Conservation (phyloP, 1,284 basidiomycete genomes). For the Irpex sp. region DNA sequence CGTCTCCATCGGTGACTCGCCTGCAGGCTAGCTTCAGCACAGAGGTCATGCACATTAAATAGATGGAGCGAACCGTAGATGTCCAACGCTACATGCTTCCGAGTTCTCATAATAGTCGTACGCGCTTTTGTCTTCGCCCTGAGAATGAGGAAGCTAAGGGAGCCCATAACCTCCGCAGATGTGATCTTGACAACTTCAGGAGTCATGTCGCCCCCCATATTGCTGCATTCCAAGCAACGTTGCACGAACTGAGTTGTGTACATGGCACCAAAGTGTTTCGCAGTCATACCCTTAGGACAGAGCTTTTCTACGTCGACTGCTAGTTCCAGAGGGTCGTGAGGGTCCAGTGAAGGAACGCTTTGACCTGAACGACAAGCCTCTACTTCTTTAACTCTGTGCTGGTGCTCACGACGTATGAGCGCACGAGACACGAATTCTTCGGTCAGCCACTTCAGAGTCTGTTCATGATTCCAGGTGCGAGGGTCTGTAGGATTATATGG, state of each 20-base stretch:
- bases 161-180: constrained; percentile 22
- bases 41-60: neutral
- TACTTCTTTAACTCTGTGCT: constrained; percentile 10
- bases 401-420: constrained; percentile 5
- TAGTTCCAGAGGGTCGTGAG: constrained; percentile 7
- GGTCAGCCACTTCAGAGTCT: constrained; percentile 25
- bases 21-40: neutral
- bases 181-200: constrained; percentile 18
- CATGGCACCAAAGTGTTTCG: constrained; percentile 23
- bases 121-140: constrained; percentile 27
- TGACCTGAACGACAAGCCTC: constrained; percentile 12
- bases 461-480: constrained; percentile 28
- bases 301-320: constrained; percentile 23
- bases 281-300: constrained; percentile 27
- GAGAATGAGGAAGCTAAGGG: constrained; percentile 25
- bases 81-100: constrained; percentile 13
- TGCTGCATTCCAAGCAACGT: constrained; percentile 20
- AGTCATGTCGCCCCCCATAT: constrained; percentile 6
- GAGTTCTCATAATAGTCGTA: constrained; percentile 25
- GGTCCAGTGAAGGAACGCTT: constrained; percentile 11
- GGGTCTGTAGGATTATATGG: constrained; percentile 29
- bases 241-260: constrained; percentile 28
- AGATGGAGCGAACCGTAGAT: constrained; percentile 19
- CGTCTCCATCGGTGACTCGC: constrained; percentile 8
- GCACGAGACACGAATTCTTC: constrained; percentile 21